Conservation (phyloP, 2,329 filamentous ascomycete species). For the Trichoderma polysporum region DNA sequence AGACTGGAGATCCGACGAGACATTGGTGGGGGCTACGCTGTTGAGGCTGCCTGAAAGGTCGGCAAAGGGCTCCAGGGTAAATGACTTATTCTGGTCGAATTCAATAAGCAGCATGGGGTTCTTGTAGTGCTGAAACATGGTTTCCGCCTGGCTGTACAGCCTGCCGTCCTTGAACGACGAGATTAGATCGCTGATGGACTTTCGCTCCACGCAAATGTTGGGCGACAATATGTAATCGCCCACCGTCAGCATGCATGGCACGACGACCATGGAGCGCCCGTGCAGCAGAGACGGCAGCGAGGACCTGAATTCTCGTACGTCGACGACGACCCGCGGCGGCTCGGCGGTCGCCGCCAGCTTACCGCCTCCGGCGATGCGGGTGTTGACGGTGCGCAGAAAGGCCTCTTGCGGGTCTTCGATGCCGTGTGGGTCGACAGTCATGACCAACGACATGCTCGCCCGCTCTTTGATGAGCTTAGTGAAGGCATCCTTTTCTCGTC, state of each 20-base stretch:
- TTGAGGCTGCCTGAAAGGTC: constrained; percentile 62
- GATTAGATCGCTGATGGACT: constrained; percentile 88
- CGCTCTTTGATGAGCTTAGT: constrained; percentile 93
- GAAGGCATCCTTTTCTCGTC: constrained; percentile 96
- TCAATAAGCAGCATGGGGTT: constrained; percentile 90
- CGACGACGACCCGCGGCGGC: constrained; percentile 87
- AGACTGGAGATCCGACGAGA: constrained; percentile 75
- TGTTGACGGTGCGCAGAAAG: constrained; percentile 94
- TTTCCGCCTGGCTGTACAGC: constrained; percentile 86
- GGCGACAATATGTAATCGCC: constrained; percentile 95
- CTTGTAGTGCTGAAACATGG: constrained; percentile 93
- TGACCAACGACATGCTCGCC: constrained; percentile 84
- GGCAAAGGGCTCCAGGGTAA: constrained; percentile 83
- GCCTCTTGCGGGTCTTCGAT: constrained; percentile 82
- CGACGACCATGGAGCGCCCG: constrained; percentile 80
- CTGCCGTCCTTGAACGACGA: constrained; percentile 89
- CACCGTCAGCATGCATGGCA: constrained; percentile 94
- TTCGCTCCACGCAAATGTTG: constrained; percentile 89
- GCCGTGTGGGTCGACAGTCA: constrained; percentile 69
- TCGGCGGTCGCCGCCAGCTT: constrained; percentile 78
- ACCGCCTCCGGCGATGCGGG: constrained; percentile 90
- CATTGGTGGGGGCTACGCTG: constrained; percentile 59
- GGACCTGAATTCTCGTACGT: constrained; percentile 94
- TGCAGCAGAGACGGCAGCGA: constrained; percentile 89
- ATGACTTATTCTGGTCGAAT: constrained; percentile 96